Evolutionary conservation across 352 stramenopile species (phyloP), one percentile per base, ranked within the genome.

Genomic region (Globisporangium splendens): DNA sequence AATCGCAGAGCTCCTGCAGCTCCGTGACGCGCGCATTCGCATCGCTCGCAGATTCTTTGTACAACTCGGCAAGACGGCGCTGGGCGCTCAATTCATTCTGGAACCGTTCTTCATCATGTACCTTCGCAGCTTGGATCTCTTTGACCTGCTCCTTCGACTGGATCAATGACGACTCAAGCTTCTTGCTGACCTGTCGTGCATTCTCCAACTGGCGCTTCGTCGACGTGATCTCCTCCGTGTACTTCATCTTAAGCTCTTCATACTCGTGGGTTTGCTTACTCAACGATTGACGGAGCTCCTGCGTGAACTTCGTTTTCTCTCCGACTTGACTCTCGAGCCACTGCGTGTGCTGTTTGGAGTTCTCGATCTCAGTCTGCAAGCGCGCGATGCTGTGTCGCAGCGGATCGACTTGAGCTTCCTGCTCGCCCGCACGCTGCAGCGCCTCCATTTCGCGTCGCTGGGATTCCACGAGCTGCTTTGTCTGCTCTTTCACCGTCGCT

Each of bases 141-240:
- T 89, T 88, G 8, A 93, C 54, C n/a, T 71, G 68, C 53, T 91
- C 81, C 46, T 88, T 86, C 47, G 66, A 72, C 50, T 86, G 74
- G 22, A 91, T 73, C 11, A 93, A 59, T 20, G 69, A 61, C 33
- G 57, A 77, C 20, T 91, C 83, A 35, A 89, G 71, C 54, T 89
- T 90, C 67, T 89, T 85, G 53, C 69, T 75, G 2, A 74, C 63
- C n/a, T 83, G 65, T 8, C 77, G 73, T 18, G 76, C 69, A 39
- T 69, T 88, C 53, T 90, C 77, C 18, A 93, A 57, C 64, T 89
- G 79, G 5, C 72, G 68, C 39, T 72, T 79, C 20, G 58, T 56
- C 21, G 73, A 79, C 53, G 68, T 70, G 31, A 77, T 50, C 46
- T 88, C 78, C 52, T 88, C 77, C 8, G 72, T 71, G 18, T 64